These are phyloP conservation scores for Elsinoe necatrix DNA, from an alignment of 2,329 filamentous ascomycete genomes.

Conservation along the genomic window DNA sequence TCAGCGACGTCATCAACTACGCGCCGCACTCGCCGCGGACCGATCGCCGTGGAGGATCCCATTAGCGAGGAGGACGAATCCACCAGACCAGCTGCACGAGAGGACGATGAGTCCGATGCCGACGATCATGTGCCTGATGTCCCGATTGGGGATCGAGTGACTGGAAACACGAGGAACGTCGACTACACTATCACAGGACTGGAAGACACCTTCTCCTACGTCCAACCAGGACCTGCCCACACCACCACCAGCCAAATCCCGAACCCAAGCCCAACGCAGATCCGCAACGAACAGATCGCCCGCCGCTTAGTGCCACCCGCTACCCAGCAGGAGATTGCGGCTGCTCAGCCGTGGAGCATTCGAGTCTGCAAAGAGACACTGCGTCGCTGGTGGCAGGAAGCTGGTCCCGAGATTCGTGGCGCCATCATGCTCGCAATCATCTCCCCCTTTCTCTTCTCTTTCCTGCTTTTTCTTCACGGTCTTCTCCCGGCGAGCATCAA, in stretches of 20 bases:
- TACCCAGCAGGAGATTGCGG: constrained; percentile 16
- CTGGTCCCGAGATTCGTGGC: constrained; percentile 7
- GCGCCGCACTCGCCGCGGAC: not conserved
- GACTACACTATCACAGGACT: not conserved
- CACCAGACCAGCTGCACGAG: not conserved
- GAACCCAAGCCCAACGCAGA: not conserved
- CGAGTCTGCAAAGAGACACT: constrained; percentile 17
- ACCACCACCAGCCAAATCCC: not conserved
- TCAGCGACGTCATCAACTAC: not conserved
- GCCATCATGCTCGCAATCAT: not conserved
- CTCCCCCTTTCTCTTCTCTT: not conserved
- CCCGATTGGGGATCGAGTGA: not conserved
- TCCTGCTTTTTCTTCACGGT: not conserved
- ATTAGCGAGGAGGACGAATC: constrained; percentile 32
- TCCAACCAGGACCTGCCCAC: not conserved
- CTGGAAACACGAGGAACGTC: not conserved
- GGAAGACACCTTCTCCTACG: constrained; percentile 2
- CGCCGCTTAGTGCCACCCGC: constrained; percentile 15
- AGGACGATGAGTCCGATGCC: not conserved
- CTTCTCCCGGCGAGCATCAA: constrained; percentile 8
- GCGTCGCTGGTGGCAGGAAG: constrained; percentile 10
- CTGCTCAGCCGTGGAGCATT: constrained; percentile 15
- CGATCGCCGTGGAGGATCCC: constrained; percentile 19
- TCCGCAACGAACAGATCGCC: not conserved
- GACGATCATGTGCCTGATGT: not conserved